Base-by-base conservation (phyloP, 768 basidiomycete species). In the Russula sp. region DNA sequence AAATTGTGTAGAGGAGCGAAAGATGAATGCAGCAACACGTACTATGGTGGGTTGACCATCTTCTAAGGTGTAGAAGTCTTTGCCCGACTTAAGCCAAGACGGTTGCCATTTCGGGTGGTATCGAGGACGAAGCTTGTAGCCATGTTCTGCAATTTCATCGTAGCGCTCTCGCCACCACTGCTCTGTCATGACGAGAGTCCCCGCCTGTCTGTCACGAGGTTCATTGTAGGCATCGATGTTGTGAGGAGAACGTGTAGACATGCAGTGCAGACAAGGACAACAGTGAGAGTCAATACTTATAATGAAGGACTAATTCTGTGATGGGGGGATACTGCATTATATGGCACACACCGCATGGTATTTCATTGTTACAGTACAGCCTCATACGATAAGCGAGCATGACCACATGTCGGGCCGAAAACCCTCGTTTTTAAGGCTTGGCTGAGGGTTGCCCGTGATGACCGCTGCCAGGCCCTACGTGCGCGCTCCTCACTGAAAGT, bases 1-100 rank as follows among this genome's bases (percentile, higher is more conserved):
- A 61, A 4, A 9, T 20, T 40, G 27, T 27, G 27, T 3, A 27
- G 27, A 47, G 35, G 14, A 13, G 16, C 6, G 6, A 16, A 42
- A 37, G 1, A 10, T 1, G 7, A 57, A 45, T 6, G 27, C 27
- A 27, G 27, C 27, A 3, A 27, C 27, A 27, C 63, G 27, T 32
- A 64, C 63, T 40, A 64, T 64, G 0, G 63, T 59, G 0, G 63
- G 45, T 37, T 64, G 63, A 0, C 63, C 63, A 31, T 64, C 63
- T 11, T 64, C 63, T 40, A 51, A 53, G 1, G 47, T 31, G 39
- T 55, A 64, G 32, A 64, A 64, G 47, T 40, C 57, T 39, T 62
- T 65, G 0, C 59, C 54, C 1, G 50, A 55, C 16, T 40, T 18
- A 44, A 53, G 4, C 64, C 64, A 63, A 18, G 64, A 65, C 2